Percentiles rank a stretch among this genome's conserved stretches.
These are phyloP conservation scores for Trametes meyenii DNA, from an alignment of 768 basidiomycete genomes.

Conservation along the genomic window DNA sequence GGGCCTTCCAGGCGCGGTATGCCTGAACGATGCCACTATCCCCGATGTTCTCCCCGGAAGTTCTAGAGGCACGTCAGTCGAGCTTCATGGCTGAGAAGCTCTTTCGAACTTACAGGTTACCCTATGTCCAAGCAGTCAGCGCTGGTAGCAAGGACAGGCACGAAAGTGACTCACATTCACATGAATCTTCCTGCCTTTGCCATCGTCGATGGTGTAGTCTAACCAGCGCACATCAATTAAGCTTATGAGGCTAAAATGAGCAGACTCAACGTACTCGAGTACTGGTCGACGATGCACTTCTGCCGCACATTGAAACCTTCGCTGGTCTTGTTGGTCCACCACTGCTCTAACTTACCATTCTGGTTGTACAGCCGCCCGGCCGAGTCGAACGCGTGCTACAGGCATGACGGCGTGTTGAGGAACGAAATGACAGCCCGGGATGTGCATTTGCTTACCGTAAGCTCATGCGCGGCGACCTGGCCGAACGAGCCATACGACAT, in stretches of 20 bases:
- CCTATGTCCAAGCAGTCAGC: slow-evolving; percentile 44
- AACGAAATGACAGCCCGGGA: background rate
- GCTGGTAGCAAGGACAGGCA: background rate
- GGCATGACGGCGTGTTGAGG: background rate
- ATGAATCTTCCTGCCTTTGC: slow-evolving; percentile 79
- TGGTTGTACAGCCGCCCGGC: slow-evolving; percentile 90
- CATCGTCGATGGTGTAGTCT: slow-evolving; percentile 86
- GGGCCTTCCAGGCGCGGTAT: slow-evolving; percentile 88
- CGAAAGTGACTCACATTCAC: slow-evolving; percentile 69
- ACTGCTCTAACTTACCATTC: slow-evolving; percentile 82
- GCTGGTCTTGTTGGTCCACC: slow-evolving; percentile 92
- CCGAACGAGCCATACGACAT: slow-evolving; percentile 93
- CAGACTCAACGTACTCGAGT: slow-evolving; percentile 55
- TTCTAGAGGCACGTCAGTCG: slow-evolving; percentile 45
- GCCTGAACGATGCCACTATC: slow-evolving; percentile 85
- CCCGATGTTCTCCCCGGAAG: slow-evolving; percentile 91
- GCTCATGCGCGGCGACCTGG: slow-evolving; percentile 88
- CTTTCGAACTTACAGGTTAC: slow-evolving; percentile 63
- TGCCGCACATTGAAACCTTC: slow-evolving; percentile 81
- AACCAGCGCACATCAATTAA: background rate
- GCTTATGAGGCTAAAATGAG: background rate
- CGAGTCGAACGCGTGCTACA: slow-evolving; percentile 87
- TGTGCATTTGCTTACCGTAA: slow-evolving; percentile 58
- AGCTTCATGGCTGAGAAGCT: background rate
- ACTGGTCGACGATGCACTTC: slow-evolving; percentile 90